Percentiles rank a stretch among this genome's conserved stretches.
phyloP scores from a whole-genome alignment of 208 protist species.

The Leishmania gerbilli region DNA sequence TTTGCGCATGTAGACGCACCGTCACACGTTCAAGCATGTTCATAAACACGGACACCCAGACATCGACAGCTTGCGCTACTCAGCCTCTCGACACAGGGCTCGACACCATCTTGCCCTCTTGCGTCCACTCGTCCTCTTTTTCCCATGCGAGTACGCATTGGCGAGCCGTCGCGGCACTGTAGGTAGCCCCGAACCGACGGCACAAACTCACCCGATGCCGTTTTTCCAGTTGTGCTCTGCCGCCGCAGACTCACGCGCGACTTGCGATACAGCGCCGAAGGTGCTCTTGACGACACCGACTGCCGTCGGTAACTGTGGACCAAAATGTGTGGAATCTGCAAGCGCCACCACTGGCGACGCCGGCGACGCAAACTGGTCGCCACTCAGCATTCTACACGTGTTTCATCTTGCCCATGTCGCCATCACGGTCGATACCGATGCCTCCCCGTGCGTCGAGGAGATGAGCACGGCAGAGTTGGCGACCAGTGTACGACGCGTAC shows the following conservation, averaged over 20 bases:
- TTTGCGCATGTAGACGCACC: background rate
- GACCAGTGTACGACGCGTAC: background rate
- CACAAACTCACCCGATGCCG: background rate
- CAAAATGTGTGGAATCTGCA: background rate
- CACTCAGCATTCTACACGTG: slow-evolving; percentile 8
- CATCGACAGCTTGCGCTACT: background rate
- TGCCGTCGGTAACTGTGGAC: background rate
- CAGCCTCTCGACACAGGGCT: background rate
- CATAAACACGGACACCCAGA: background rate
- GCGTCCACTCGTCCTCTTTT: background rate
- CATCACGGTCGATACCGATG: background rate
- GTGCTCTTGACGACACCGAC: background rate
- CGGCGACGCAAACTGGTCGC: background rate
- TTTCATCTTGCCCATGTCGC: slow-evolving; percentile 3
- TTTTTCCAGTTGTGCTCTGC: background rate
- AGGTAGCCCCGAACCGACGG: background rate
- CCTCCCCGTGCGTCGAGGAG: background rate
- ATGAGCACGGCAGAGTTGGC: slow-evolving; percentile 10
- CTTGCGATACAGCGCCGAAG: background rate
- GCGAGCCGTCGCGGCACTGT: background rate
- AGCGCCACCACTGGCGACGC: background rate
- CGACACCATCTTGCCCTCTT: background rate
- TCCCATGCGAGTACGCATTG: background rate
- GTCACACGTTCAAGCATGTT: background rate
- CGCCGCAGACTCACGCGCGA: background rate